phyloP scores from a whole-genome alignment of 495 filamentous ascomycete species.

The Aspergillus indologenus region DNA sequence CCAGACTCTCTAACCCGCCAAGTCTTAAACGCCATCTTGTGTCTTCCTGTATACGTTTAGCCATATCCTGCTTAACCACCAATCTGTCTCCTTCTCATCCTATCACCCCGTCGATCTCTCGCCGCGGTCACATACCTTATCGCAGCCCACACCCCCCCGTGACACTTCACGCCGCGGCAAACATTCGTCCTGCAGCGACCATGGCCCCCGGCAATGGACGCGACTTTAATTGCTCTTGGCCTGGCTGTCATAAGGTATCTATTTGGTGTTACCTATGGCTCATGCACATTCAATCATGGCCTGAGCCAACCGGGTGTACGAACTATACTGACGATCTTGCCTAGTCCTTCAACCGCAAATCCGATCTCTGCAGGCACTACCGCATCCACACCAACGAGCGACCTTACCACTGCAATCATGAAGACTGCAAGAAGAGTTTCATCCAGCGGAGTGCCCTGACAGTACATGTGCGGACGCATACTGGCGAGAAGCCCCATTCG shows the following conservation, averaged over 20 bases:
- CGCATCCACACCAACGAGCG: slow-evolving; percentile 89
- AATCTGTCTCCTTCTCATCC: slow-evolving; percentile 11
- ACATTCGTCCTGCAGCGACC: slow-evolving; percentile 11
- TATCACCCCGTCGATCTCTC: slow-evolving; percentile 3
- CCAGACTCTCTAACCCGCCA: neutral
- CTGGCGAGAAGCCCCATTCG: slow-evolving; percentile 84
- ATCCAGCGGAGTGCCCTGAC: slow-evolving; percentile 87
- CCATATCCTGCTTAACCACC: neutral
- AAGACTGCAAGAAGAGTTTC: slow-evolving; percentile 80
- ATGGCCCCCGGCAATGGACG: slow-evolving; percentile 47
- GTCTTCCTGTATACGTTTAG: neutral
- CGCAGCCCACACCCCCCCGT: slow-evolving; percentile 13
- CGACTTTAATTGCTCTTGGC: slow-evolving; percentile 49
- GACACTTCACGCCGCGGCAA: slow-evolving; percentile 11
- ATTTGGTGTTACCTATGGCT: neutral
- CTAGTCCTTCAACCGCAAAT: slow-evolving; percentile 91
- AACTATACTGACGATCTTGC: slow-evolving; percentile 1
- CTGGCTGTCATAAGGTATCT: slow-evolving; percentile 44
- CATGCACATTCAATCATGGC: neutral
- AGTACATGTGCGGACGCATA: slow-evolving; percentile 83
- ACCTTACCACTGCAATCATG: slow-evolving; percentile 67
- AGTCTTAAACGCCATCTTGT: neutral
- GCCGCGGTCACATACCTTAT: slow-evolving; percentile 16
- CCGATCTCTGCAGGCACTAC: slow-evolving; percentile 82
- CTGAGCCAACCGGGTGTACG: neutral